Base-by-base conservation (phyloP, 2,329 filamentous ascomycete genomes). In the Pyrenophora tritici-repentis region DNA sequence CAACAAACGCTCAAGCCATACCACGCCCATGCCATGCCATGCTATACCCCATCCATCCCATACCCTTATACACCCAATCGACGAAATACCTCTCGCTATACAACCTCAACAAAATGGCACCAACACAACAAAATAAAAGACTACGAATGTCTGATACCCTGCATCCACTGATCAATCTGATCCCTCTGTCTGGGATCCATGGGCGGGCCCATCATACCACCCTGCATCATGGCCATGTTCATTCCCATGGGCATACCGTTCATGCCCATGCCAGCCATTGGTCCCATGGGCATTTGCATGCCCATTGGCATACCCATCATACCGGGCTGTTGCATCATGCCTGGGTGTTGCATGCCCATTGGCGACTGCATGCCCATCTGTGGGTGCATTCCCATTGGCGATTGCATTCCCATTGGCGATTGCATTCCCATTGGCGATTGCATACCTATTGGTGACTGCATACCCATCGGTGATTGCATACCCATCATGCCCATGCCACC, bases 91-190 rank as follows among this genome's bases (percentile, higher is more conserved):
- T n/a, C 18, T 20, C 18, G 18, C 18, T 20, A 20, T 20, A 20
- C 18, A 5, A 5, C 18, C 18, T 20, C 18, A 20, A 20, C 18
- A 20, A 20, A 3, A n/a, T n/a, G n/a, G n/a, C n/a, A n/a, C n/a
- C 18, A 20, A 20, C 18, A 20, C 3, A 3, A 20, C 18, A 20
- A 20, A 20, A 20, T 20, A 29, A 22, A 22, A 18, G 18, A 40
- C 58, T 35, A 67, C n/a, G n/a, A n/a, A 41, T 61, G 58, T 50
- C 61, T 56, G 47, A 78, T 67, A 40, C 73, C 68, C 61, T 81
- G 76, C 63, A 83, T 78, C 83, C 83, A 86, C 29, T 78, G 80
- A 73, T 86, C 82, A 70, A 86, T 84, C 51, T 81, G 73, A 51
- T 80, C 82, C 46, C 81, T 74, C 63, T 83, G 81, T 45, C 74